Evolutionary conservation across 768 basidiomycete species (phyloP).

Genomic region (Leccinum barrowsii): DNA sequence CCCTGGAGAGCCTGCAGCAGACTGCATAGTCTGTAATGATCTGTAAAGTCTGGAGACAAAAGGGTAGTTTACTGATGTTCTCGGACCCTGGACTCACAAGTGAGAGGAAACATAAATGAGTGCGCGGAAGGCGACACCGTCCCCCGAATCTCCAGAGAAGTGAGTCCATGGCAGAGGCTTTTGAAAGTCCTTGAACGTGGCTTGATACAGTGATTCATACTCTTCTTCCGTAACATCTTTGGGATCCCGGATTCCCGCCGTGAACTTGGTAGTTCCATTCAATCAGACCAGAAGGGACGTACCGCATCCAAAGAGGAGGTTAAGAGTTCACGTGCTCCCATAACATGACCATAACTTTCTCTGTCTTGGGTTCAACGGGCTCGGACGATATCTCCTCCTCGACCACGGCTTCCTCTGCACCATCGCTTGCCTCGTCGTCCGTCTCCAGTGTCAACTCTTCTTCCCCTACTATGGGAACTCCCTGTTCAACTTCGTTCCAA

Average conservation of each 20-base stretch:
- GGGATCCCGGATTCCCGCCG: constrained; percentile 57
- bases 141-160: constrained; percentile 88
- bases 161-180: constrained; percentile 86
- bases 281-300: neutral
- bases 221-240: constrained; percentile 76
- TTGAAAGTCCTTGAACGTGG: constrained; percentile 73
- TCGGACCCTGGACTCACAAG: constrained; percentile 43
- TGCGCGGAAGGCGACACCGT: constrained; percentile 84
- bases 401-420: constrained; percentile 65
- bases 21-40: too few relatives aligned
- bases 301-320: constrained; percentile 93
- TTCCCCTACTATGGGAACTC: constrained; percentile 55
- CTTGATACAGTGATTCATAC: constrained; percentile 52
- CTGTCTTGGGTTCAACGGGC: constrained; percentile 51
- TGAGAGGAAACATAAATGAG: constrained; percentile 81
- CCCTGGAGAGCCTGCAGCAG: too few relatives aligned
- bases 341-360: constrained; percentile 62
- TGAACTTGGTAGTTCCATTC: constrained; percentile 5
- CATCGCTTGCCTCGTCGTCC: constrained; percentile 29
- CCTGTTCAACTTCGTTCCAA: constrained; percentile 55
- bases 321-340: constrained; percentile 88
- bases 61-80: too few relatives aligned
- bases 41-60: too few relatives aligned
- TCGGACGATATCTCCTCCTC: constrained; percentile 50
- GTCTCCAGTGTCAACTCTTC: constrained; percentile 58